Conservation (phyloP, 352 stramenopile genomes). For the Globisporangium middletonii region DNA sequence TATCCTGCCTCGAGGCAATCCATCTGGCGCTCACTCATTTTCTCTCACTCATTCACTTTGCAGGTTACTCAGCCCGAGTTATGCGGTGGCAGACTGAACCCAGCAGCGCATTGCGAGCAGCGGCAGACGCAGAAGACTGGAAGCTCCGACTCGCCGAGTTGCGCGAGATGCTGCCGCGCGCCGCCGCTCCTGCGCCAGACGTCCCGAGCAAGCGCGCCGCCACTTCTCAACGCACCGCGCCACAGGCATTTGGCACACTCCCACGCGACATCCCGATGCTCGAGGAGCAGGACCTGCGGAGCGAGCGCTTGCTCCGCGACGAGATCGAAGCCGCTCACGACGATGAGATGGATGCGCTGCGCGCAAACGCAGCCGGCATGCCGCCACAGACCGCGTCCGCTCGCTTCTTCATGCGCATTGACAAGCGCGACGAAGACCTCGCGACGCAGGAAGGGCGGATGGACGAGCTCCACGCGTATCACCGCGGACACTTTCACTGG, state of each 20-base stretch:
- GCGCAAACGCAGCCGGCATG: neutral
- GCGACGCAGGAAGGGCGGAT: slow-evolving; percentile 42
- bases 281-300: slow-evolving; percentile 3
- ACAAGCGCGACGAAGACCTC: slow-evolving; percentile 32
- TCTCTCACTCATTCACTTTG: neutral
- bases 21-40: no score
- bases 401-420: slow-evolving; percentile 14
- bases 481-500: slow-evolving; percentile 35
- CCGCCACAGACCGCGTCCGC: slow-evolving; percentile 3
- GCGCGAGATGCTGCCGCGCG: slow-evolving; percentile 11
- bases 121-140: slow-evolving; percentile 3
- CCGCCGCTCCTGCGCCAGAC: neutral
- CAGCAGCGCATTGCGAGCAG: slow-evolving; percentile 1
- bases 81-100: neutral
- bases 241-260: slow-evolving; percentile 1
- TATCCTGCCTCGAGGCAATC: no score
- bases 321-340: neutral
- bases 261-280: slow-evolving; percentile 15
- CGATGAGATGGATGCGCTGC: neutral
- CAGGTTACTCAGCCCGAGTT: neutral
- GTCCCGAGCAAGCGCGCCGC: slow-evolving; percentile 1
- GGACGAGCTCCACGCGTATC: slow-evolving; percentile 52
- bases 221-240: neutral
- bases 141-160: slow-evolving; percentile 12
- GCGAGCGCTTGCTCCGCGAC: neutral